Percentiles rank a stretch among this genome's conserved stretches.
Evolutionary conservation across 768 basidiomycete species (phyloP).

Genomic region (Boletellus ananiceps): DNA sequence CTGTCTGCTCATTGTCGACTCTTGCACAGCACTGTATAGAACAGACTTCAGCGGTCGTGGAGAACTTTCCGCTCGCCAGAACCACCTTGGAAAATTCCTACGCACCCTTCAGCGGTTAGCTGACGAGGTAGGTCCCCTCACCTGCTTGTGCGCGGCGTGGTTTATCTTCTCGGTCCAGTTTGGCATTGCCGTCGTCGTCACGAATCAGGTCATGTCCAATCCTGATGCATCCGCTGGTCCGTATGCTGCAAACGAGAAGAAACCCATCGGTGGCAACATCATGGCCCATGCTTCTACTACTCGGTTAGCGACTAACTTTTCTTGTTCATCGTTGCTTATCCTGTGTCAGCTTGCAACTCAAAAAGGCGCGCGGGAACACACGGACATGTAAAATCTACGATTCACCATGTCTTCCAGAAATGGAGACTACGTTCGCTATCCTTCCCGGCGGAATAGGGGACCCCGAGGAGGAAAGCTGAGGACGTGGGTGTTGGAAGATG

Average conservation of each 20-base stretch:
- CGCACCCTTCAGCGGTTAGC: slow-evolving; percentile 89
- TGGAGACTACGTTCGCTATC: slow-evolving; percentile 94
- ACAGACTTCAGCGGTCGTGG: slow-evolving; percentile 95
- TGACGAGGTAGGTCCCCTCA: slow-evolving; percentile 69
- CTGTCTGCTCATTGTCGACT: slow-evolving; percentile 93
- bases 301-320: slow-evolving; percentile 45
- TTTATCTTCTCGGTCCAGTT: slow-evolving; percentile 50
- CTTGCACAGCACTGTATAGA: slow-evolving; percentile 91
- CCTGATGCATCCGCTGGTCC: slow-evolving; percentile 92
- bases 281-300: slow-evolving; percentile 99
- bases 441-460: slow-evolving; percentile 88
- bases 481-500: not conserved
- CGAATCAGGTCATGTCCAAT: slow-evolving; percentile 99
- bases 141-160: slow-evolving; percentile 1
- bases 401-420: slow-evolving; percentile 95
- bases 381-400: slow-evolving; percentile 97
- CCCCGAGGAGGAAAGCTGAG: slow-evolving; percentile 78
- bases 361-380: slow-evolving; percentile 87
- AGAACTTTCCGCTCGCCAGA: slow-evolving; percentile 91
- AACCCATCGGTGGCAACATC: slow-evolving; percentile 98
- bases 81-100: slow-evolving; percentile 93
- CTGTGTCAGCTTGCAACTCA: slow-evolving; percentile 68
- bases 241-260: slow-evolving; percentile 88
- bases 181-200: slow-evolving; percentile 94
- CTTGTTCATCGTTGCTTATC: slow-evolving; percentile 5